Conservation (phyloP, 768 basidiomycete species). For the Cantharellus cinnabarinus region DNA sequence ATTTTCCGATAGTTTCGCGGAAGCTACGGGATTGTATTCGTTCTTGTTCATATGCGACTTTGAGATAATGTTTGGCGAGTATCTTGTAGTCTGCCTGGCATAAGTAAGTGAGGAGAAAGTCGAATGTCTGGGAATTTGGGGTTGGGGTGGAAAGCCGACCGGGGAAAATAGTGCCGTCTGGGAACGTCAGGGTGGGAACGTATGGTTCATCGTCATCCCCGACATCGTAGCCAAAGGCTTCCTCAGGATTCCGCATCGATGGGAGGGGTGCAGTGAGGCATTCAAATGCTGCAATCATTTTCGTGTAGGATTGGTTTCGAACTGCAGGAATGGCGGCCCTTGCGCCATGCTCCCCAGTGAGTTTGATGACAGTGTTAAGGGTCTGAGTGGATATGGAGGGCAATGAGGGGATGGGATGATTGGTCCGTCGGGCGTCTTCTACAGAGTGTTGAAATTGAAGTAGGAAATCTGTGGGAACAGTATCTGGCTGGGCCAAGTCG, state of each 20-base stretch:
- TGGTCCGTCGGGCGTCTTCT: not conserved
- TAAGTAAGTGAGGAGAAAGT: constrained; percentile 29
- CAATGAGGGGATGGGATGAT: not conserved
- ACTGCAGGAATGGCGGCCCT: constrained; percentile 14
- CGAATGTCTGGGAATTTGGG: constrained; percentile 40
- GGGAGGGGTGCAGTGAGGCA: constrained; percentile 56
- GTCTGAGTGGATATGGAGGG: constrained; percentile 40
- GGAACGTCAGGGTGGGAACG: constrained; percentile 15
- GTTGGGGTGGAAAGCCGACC: constrained; percentile 22
- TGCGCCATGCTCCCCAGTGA: constrained; percentile 37
- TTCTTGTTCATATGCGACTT: constrained; percentile 42
- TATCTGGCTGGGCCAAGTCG: constrained; percentile 56
- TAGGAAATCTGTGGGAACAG: constrained; percentile 24
- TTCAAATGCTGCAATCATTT: constrained; percentile 57
- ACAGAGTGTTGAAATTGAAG: constrained; percentile 9
- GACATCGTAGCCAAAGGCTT: constrained; percentile 38
- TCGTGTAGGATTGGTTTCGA: constrained; percentile 29
- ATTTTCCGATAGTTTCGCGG: not conserved
- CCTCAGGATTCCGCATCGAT: constrained; percentile 19
- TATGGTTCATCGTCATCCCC: constrained; percentile 35
- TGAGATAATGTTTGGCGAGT: constrained; percentile 15
- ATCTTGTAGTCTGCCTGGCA: constrained; percentile 5
- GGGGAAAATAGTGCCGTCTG: constrained; percentile 17
- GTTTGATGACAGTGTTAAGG: constrained; percentile 53
- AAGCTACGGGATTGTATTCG: not conserved